phyloP scores from a whole-genome alignment of 1,284 basidiomycete genomes.

The Rhodotorula mucilaginosa region DNA sequence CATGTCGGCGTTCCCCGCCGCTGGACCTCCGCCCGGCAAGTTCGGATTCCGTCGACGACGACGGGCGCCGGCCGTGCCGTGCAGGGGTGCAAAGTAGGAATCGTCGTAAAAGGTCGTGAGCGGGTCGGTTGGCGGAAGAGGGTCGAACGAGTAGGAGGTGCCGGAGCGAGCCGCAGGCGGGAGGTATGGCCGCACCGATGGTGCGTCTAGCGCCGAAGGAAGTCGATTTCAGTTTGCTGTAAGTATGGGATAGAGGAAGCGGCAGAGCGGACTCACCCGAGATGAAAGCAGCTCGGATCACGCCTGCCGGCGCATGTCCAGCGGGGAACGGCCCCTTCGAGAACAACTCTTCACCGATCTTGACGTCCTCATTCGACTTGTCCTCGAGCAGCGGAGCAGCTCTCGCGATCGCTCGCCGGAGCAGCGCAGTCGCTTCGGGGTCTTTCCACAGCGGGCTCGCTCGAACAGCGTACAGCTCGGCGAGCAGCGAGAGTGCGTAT shows the following conservation, averaged over 20 bases:
- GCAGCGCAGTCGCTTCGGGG: conserved; percentile 64
- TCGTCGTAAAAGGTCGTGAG: conserved; percentile 40
- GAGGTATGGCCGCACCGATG: conserved; percentile 39
- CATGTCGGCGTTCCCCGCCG: conserved; percentile 1
- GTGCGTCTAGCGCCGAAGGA: conserved; percentile 23
- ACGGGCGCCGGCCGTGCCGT: conserved; percentile 6
- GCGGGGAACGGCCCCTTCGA: conserved; percentile 29
- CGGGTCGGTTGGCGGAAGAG: conserved; percentile 32
- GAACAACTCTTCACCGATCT: conserved; percentile 33
- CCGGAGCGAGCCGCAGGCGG: conserved; percentile 31
- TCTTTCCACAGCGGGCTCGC: conserved; percentile 78
- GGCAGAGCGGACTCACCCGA: conserved; percentile 22
- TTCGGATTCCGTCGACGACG: conserved; percentile 4
- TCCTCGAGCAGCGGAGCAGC: conserved; percentile 27
- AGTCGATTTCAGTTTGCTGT: not conserved
- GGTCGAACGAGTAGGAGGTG: conserved; percentile 42
- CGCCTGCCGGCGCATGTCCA: conserved; percentile 39
- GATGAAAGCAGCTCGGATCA: conserved; percentile 37
- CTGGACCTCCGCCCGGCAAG: not conserved
- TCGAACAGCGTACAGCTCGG: conserved; percentile 78
- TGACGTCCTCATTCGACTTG: conserved; percentile 32
- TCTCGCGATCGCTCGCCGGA: conserved; percentile 48
- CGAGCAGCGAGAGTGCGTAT: conserved; percentile 59
- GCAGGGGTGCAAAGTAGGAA: conserved; percentile 36
- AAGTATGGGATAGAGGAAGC: not conserved